Percentiles rank a stretch among this genome's conserved stretches.
phyloP scores from a whole-genome alignment of 1,284 basidiomycete species.

The Mycena citricolor region DNA sequence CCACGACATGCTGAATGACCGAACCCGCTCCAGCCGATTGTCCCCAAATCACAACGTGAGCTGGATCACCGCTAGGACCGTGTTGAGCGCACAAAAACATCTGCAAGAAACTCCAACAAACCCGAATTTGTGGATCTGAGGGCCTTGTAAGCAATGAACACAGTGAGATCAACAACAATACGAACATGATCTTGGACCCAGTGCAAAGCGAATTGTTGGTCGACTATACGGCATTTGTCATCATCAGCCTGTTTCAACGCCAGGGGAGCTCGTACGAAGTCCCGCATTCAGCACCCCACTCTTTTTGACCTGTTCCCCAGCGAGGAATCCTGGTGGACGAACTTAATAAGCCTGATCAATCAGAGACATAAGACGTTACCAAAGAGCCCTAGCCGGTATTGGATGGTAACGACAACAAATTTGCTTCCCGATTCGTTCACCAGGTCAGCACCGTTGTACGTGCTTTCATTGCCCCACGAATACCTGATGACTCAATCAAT shows the following conservation, averaged over 20 bases:
- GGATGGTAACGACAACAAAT: slow-evolving; percentile 26
- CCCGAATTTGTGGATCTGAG: slow-evolving; percentile 4
- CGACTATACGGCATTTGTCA: slow-evolving; percentile 10
- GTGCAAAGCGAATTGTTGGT: slow-evolving; percentile 24
- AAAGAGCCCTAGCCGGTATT: slow-evolving; percentile 26
- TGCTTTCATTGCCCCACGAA: slow-evolving; percentile 11
- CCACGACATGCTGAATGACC: slow-evolving; percentile 39
- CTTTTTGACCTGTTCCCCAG: slow-evolving; percentile 35
- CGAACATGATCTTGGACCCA: slow-evolving; percentile 25
- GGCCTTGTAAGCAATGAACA: slow-evolving; percentile 8
- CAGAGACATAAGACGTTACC: slow-evolving; percentile 24
- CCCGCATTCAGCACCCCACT: slow-evolving; percentile 38
- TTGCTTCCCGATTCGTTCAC: slow-evolving; percentile 21
- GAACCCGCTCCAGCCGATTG: slow-evolving; percentile 37
- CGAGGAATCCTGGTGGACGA: slow-evolving; percentile 33
- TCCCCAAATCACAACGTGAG: slow-evolving; percentile 32
- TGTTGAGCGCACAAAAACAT: slow-evolving; percentile 15
- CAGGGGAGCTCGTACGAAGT: slow-evolving; percentile 30
- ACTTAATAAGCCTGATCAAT: not conserved
- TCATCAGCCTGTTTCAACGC: not conserved
- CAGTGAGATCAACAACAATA: not conserved
- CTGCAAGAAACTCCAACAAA: slow-evolving; percentile 3
- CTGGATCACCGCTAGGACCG: slow-evolving; percentile 31
- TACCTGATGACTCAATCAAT: too few relatives aligned
- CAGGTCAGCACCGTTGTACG: slow-evolving; percentile 24